Evolutionary conservation across 768 basidiomycete species (phyloP), one percentile per base, ranked within the genome.

Genomic region (Lentinula edodes): DNA sequence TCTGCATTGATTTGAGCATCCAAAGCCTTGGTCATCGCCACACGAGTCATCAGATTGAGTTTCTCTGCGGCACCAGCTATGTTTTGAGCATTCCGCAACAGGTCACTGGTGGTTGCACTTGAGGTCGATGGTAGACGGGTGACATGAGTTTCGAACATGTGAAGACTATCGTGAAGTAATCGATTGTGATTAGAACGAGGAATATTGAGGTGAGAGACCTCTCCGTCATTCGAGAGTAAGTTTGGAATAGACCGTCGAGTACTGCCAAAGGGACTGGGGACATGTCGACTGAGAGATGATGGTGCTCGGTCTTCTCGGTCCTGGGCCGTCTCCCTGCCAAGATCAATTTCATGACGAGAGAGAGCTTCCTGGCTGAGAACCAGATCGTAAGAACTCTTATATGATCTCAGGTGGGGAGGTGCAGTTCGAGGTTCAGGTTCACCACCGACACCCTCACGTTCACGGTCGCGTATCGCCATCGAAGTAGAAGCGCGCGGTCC

Each of bases 1-100:
- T 93, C 91, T 0, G 87, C 83, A 42, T 88, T 83, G 52, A 94
- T 87, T 72, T 91, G 89, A 58, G 83, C 79, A 64, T 91, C 88
- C 55, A 92, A 71, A 1, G 91, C 87, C 45, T 78, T 73, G 60
- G 78, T 74, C 13, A 84, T 86, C 2, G 81, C 84, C 1, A 72
- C 68, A 51, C 85, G 77, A 66, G 93, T 71, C 64, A 89, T 74
- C 56, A 67, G 79, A 66, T 90, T 89, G 59, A 94, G 73, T 63
- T 80, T 78, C 63, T 89, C 87, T n/a, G 89, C 82, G 35, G 84
- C 78, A 54, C 79, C 76, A 12, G 89, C 88, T 35, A 91, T 79
- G 15, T 76, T 76, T 67, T 86, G 83, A 1, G 91, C 89, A 54
- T 77, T 82, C 60, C 82, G 77, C 54, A 83, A 75, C 43, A 91